Base-by-base conservation (phyloP, 2,329 filamentous ascomycete genomes). In the Pseudogymnoascus sp. region DNA sequence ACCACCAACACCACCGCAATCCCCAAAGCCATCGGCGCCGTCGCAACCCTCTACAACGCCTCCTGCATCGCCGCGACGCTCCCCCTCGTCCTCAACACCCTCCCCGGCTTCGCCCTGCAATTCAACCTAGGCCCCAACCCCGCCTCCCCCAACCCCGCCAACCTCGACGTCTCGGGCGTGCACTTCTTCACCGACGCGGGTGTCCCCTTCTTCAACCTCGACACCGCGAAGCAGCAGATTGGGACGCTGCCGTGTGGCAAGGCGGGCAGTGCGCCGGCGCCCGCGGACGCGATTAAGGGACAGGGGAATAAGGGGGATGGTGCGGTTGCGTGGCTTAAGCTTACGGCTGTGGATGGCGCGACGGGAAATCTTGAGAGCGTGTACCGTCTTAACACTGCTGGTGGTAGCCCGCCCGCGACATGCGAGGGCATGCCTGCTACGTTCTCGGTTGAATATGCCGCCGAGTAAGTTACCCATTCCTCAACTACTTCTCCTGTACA, bases 31-130 rank as follows among this genome's bases (percentile, higher is more conserved):
- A 75, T 80, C 60, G 93, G 93, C 67, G 93, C 93, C 62, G 73
- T 91, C 0, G 93, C 93, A 62, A 87, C 85, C 1, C 89, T 97
- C 70, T 97, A 90, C 86, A 92, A 97, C 77, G 89, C 87, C 64
- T 90, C 87, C 69, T 97, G 93, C 77, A 76, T 93, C 35, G 89
- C 88, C 6, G 82, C 88, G 44, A 79, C 83, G 68, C 87, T 86
- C 70, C 87, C 90, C 0, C 82, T 86, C 62, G 79, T 95, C 15
- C 79, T 93, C 44, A 73, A 80, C 66, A 75, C 81, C 63, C 80
- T 96, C 19, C 86, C 90, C 3, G 79, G 79, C 65, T 83, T 91
- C 64, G 85, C 88, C 1, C 82, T 96, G 63, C 80, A 85, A 71
- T 88, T 89, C 72, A 79, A 85, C 71, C 78, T 88, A 59, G 74